Conservation (phyloP, 345 rosid genomes). For the Raphanus raphanistrum region DNA sequence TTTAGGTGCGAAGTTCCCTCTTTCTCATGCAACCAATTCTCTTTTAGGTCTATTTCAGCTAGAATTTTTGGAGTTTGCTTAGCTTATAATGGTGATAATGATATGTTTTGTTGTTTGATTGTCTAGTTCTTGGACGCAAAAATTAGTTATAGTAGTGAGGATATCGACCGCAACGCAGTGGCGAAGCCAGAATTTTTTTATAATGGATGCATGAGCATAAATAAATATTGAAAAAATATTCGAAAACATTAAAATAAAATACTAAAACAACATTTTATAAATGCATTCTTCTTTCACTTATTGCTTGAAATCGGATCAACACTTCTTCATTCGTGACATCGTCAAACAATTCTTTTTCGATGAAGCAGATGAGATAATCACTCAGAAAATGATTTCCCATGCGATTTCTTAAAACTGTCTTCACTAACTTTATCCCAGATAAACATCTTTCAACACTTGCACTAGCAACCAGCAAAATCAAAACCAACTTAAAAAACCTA, state of each 20-base stretch:
- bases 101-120: conserved; percentile 31
- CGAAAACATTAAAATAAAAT: no score
- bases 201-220: background rate
- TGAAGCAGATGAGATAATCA: background rate
- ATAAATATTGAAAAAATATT: no score
- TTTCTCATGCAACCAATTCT: conserved; percentile 35
- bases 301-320: background rate
- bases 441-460: no score
- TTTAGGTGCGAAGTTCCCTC: conserved; percentile 40
- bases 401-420: background rate
- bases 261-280: no score
- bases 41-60: conserved; percentile 1
- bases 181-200: background rate
- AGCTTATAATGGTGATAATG: conserved; percentile 21
- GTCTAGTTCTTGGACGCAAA: conserved; percentile 19
- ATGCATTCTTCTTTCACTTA: background rate
- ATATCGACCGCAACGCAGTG: no score
- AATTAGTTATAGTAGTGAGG: no score
- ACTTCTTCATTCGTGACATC: background rate
- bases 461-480: background rate
- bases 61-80: conserved; percentile 26
- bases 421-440: background rate
- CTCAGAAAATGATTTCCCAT: background rate
- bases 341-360: background rate
- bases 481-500: background rate